Conservation (phyloP, 2,329 filamentous ascomycete species). For the Gaeumannomyces sp. region DNA sequence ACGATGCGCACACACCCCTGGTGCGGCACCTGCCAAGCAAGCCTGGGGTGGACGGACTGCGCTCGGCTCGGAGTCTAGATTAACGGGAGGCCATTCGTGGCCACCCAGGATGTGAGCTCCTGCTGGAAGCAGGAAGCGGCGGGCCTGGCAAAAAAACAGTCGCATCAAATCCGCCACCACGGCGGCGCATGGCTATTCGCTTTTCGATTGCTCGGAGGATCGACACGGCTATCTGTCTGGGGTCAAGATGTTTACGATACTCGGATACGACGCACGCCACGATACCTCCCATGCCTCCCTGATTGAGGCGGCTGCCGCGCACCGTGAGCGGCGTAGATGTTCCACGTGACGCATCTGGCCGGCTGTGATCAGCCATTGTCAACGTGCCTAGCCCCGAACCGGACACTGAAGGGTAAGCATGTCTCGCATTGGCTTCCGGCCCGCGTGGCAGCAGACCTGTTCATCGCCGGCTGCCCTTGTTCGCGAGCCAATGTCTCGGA, state of each 20-base stretch:
- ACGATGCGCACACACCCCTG: background rate
- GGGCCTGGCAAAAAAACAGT: background rate
- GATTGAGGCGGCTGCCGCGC: no score
- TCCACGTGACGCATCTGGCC: background rate
- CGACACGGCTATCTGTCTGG: background rate
- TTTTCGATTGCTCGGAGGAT: background rate
- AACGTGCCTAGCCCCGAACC: no score
- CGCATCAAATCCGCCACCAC: background rate
- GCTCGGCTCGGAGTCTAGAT: no score
- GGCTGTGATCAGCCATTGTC: background rate
- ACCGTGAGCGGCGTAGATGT: no score
- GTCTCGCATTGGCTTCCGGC: background rate
- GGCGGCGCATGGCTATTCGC: no score
- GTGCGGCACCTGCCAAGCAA: background rate
- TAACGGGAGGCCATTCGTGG: background rate
- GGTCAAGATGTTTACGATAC: no score
- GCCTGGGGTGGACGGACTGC: background rate
- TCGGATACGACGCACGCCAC: no score
- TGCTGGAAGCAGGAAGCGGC: no score
- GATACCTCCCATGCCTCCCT: no score
- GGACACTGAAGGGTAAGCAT: background rate
- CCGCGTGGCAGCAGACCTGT: background rate
- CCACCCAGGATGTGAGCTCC: background rate
- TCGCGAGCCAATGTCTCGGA: background rate
- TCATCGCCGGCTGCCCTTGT: background rate